A percentile compares a stretch with the other conserved stretches of the same genome.
These are phyloP conservation scores for Coprinopsis sp. DNA, from an alignment of 768 basidiomycete species.

Conservation along the genomic window DNA sequence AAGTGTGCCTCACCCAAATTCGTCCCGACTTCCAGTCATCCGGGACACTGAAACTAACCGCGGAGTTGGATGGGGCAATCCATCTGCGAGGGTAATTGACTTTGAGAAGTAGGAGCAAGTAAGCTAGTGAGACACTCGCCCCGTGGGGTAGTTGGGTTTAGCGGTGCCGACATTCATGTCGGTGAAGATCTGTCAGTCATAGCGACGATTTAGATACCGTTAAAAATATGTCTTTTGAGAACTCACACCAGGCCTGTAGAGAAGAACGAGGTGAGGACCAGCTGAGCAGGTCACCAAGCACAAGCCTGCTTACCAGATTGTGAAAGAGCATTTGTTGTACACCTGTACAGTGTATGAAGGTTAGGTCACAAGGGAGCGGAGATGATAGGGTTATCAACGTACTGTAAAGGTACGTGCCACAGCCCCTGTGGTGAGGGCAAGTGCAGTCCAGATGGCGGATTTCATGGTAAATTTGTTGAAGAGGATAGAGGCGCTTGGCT, in stretches of 20 bases:
- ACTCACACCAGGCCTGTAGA: slow-evolving; percentile 34
- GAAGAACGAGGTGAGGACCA: not conserved
- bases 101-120: slow-evolving; percentile 2
- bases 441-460: too few relatives aligned
- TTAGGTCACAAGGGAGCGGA: not conserved
- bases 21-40: slow-evolving; percentile 63
- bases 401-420: slow-evolving; percentile 44
- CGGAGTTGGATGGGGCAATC: slow-evolving; percentile 32
- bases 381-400: slow-evolving; percentile 8
- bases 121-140: slow-evolving; percentile 28
- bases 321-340: slow-evolving; percentile 61
- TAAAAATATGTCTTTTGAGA: too few relatives aligned
- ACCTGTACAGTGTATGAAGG: slow-evolving; percentile 26
- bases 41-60: slow-evolving; percentile 49
- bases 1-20: slow-evolving; percentile 47
- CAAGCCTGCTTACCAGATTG: slow-evolving; percentile 51
- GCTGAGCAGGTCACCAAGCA: not conserved
- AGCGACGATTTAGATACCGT: too few relatives aligned
- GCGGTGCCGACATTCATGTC: slow-evolving; percentile 47
- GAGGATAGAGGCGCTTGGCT: not conserved
- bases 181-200: too few relatives aligned
- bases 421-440: slow-evolving; percentile 8
- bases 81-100: too few relatives aligned
- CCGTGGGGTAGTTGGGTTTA: slow-evolving; percentile 38
- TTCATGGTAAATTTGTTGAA: too few relatives aligned